Evolutionary conservation across 1,139 yeast genomes (phyloP), one percentile per base, ranked within the genome.

Genomic region (Nadsonia commutata): DNA sequence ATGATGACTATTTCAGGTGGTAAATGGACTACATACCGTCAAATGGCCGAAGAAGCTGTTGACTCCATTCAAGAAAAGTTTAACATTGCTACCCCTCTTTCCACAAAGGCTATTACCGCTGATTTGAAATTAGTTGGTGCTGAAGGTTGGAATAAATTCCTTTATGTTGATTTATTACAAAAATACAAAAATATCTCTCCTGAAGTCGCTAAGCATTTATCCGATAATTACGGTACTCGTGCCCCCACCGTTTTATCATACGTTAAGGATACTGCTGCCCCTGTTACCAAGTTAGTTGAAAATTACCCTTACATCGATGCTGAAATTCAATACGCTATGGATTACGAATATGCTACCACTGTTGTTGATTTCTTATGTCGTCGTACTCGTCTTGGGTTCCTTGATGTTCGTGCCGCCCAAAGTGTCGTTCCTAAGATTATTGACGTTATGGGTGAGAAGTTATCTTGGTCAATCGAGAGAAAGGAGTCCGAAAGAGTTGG

Each of bases 11-110:
- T 88, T 54, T 81, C 95, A 22, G 97, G 97, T 57, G 97, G 97
- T 63, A 88, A 88, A 66, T 88, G 97, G 97, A 88, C 97, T 46
- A 88, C 97, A 37, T 88, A 86, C 68, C 76, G 97, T 67, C 95
- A 85, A 67, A 88, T 88, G 97, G 95, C 97, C 33, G 79, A 86
- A 66, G 95, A 88, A 67, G 84, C 95, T 41, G 80, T 88, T 43
- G 81, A 84, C 62, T 77, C 76, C 52, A 76, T 84, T 47, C 71
- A 84, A 45, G 70, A 74, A 56, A 63, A 69, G 44, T 71, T 67
- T 51, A 61, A 63, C 43, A 70, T 74, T 45, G 60, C 59, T 40
- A 56, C 62, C 9, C 55, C 57, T 19, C 56, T 57, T 13, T 62
- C 67, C 40, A 65, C 65, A 44, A 68, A 68, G 51, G 83, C 94